Evolutionary conservation across 2,329 filamentous ascomycete species (phyloP).

Genomic region (Arthroderma sp.): DNA sequence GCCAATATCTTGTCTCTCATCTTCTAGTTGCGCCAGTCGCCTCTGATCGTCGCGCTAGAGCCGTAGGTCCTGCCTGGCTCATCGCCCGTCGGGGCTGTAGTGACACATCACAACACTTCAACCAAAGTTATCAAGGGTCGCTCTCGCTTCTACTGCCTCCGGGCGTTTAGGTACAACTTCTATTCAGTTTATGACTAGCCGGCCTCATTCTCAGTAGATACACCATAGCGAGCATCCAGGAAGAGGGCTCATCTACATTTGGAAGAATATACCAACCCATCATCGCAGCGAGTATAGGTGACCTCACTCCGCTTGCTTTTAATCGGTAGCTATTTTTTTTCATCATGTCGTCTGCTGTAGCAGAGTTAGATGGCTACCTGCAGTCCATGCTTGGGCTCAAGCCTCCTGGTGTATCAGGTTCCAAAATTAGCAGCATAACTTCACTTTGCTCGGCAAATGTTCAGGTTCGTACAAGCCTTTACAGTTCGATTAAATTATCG

Average conservation of each 20-base stretch:
- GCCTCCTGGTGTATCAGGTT: conserved; percentile 84
- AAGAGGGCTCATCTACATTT: background rate
- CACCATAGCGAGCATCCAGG: conserved; percentile 1
- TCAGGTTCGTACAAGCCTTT: conserved; percentile 51
- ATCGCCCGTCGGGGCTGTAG: conserved; percentile 4
- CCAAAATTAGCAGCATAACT: conserved; percentile 79
- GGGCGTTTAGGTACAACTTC: background rate
- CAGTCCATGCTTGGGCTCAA: conserved; percentile 86
- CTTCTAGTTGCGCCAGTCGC: background rate
- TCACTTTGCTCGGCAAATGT: conserved; percentile 77
- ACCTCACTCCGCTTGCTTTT: conserved; percentile 1
- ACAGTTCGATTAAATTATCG: conserved; percentile 1
- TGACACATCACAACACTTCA: conserved; percentile 1
- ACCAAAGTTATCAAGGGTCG: too few species aligned
- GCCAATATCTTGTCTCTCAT: too few species aligned
- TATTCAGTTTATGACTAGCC: conserved; percentile 2
- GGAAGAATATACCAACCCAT: background rate
- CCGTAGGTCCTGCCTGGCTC: conserved; percentile 6
- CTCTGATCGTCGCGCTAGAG: background rate
- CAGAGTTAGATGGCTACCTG: conserved; percentile 79
- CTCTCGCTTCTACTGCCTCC: too few species aligned
- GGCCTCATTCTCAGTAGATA: conserved; percentile 3
- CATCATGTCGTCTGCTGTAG: conserved; percentile 68
- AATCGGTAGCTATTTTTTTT: conserved; percentile 7
- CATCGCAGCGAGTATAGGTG: conserved; percentile 2